Evolutionary conservation across 2,329 filamentous ascomycete genomes (phyloP).

Genomic region (Elsinoe batatas): DNA sequence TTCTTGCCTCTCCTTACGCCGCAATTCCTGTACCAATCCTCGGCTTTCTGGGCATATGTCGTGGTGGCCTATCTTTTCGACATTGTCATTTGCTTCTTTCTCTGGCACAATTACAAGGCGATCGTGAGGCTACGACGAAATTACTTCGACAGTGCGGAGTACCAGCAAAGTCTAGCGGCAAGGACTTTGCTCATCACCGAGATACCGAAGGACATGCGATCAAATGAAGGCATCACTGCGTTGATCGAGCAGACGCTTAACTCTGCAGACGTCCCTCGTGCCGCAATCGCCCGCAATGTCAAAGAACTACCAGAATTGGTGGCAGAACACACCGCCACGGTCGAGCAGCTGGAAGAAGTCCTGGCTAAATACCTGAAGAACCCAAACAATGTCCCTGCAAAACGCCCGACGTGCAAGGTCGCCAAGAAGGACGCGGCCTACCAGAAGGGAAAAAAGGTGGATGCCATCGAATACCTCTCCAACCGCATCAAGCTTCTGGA

Average conservation of each 20-base stretch:
- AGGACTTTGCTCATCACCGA: slow-evolving; percentile 63
- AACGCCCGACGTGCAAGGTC: slow-evolving; percentile 67
- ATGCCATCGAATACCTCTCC: slow-evolving; percentile 89
- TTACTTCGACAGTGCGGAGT: slow-evolving; percentile 80
- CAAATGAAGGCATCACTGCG: slow-evolving; percentile 77
- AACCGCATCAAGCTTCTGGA: slow-evolving; percentile 76
- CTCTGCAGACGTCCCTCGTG: slow-evolving; percentile 66
- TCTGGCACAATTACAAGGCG: slow-evolving; percentile 84
- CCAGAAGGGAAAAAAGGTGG: slow-evolving; percentile 63
- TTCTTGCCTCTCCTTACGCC: slow-evolving; percentile 50
- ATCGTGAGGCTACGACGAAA: slow-evolving; percentile 60
- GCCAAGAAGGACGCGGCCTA: slow-evolving; percentile 69
- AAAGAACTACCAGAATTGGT: slow-evolving; percentile 82
- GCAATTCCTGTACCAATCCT: slow-evolving; percentile 36
- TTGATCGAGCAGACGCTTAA: slow-evolving; percentile 74
- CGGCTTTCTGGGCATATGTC: slow-evolving; percentile 50
- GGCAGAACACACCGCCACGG: slow-evolving; percentile 67
- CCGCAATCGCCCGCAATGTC: slow-evolving; percentile 81
- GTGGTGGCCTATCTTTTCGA: slow-evolving; percentile 56
- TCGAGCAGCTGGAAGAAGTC: slow-evolving; percentile 71
- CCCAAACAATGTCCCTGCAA: slow-evolving; percentile 65
- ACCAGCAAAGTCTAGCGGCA: slow-evolving; percentile 77
- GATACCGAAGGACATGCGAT: slow-evolving; percentile 64
- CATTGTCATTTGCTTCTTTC: slow-evolving; percentile 63
- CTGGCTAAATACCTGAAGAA: slow-evolving; percentile 87